Evolutionary conservation across 2,329 filamentous ascomycete species (phyloP).

Genomic region (Penicillium polonicum): DNA sequence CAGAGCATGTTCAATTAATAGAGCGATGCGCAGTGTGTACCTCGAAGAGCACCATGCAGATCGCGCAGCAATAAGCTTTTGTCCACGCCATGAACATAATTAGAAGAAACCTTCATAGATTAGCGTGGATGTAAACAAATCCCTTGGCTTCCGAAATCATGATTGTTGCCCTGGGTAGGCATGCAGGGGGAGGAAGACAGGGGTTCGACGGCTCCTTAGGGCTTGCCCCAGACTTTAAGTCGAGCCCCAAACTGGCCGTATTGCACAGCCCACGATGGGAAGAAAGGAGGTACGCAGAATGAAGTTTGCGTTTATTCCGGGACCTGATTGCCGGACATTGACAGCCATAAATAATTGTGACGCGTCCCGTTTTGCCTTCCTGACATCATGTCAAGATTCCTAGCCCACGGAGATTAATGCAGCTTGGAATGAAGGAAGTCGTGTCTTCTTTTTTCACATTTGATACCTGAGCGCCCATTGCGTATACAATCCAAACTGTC

Average conservation of each 20-base stretch:
- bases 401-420: conserved; percentile 14
- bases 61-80: neutral
- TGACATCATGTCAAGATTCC: conserved; percentile 18
- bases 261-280: neutral
- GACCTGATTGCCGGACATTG: neutral
- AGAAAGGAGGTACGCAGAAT: neutral
- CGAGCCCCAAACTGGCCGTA: neutral
- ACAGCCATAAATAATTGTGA: neutral
- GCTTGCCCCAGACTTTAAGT: neutral
- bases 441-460: conserved; percentile 4
- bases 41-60: neutral
- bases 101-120: neutral
- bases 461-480: neutral
- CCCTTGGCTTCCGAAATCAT: neutral
- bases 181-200: conserved; percentile 7
- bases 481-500: neutral
- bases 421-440: conserved; percentile 18
- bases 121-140: conserved; percentile 1
- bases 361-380: neutral
- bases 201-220: neutral
- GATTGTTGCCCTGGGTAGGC: neutral
- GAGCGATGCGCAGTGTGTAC: neutral
- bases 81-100: neutral
- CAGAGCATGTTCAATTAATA: neutral
- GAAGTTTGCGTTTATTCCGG: neutral